These are phyloP conservation scores for Galeopsis tetrahit DNA, from an alignment of 257 asterid genomes.

Conservation along the genomic window DNA sequence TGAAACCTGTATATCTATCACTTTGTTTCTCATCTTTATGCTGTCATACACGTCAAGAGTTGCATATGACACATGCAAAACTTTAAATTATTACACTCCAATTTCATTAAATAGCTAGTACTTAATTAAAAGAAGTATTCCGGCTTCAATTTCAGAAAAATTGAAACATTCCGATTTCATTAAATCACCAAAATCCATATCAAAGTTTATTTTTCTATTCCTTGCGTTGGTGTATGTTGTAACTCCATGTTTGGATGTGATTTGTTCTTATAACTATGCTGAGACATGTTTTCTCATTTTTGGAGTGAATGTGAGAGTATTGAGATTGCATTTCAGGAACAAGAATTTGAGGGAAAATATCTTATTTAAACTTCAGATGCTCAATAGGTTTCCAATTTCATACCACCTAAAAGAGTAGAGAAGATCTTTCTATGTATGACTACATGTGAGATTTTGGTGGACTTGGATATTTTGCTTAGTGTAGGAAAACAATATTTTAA, in stretches of 20 bases:
- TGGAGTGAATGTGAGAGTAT: constrained; percentile 1
- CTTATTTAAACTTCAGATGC: background rate
- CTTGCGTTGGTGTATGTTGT: background rate
- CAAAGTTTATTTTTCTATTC: background rate
- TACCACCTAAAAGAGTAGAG: background rate
- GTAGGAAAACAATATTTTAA: background rate
- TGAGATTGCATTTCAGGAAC: constrained; percentile 7
- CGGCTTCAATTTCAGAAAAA: too few relatives aligned
- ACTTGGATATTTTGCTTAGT: constrained; percentile 1
- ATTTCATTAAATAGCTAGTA: background rate
- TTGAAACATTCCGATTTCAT: background rate
- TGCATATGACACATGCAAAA: background rate
- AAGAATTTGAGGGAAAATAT: background rate
- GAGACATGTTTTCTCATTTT: background rate
- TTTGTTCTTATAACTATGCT: constrained; percentile 1
- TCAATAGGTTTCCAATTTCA: background rate
- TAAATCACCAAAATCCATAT: background rate
- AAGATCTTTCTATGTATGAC: background rate
- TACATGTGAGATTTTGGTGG: constrained; percentile 10
- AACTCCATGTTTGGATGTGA: background rate
- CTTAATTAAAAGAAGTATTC: too few relatives aligned
- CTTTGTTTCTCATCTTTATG: background rate
- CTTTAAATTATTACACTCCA: background rate
- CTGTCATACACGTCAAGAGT: background rate
- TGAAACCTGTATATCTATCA: background rate